Percentiles rank a stretch among this genome's conserved stretches.
phyloP scores from a whole-genome alignment of 1,139 yeast species.

The Pichia sp. region DNA sequence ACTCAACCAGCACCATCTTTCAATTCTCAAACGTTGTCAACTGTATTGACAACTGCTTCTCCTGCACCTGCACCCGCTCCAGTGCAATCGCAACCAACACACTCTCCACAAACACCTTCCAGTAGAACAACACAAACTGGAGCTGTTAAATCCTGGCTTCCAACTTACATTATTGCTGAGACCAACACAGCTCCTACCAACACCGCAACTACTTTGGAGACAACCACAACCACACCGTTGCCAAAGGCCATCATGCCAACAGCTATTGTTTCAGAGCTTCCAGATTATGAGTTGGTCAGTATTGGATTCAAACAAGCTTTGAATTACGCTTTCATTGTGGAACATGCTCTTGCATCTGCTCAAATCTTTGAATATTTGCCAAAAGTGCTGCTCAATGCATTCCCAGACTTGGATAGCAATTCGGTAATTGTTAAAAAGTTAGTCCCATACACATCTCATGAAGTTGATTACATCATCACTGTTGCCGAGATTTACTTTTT shows the following conservation, averaged over 20 bases:
- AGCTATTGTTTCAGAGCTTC: constrained; percentile 38
- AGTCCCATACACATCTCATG: constrained; percentile 52
- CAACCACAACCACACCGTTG: constrained; percentile 40
- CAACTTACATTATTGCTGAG: constrained; percentile 37
- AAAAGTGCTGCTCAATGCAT: constrained; percentile 45
- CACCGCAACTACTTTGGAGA: constrained; percentile 27
- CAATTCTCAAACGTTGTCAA: no score
- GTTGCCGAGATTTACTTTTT: constrained; percentile 77
- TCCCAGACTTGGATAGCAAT: constrained; percentile 30
- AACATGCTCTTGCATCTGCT: constrained; percentile 60
- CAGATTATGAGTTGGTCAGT: constrained; percentile 45
- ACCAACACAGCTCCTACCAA: constrained; percentile 24
- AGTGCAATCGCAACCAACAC: background rate
- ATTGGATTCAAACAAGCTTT: constrained; percentile 65
- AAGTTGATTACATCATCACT: constrained; percentile 51
- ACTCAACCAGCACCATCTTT: no score
- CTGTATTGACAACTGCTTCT: no score
- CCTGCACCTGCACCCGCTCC: constrained; percentile 1
- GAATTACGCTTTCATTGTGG: constrained; percentile 67
- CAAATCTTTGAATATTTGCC: constrained; percentile 73
- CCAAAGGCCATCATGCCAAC: constrained; percentile 65
- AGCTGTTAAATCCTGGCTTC: constrained; percentile 36
- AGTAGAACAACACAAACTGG: background rate
- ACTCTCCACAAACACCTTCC: constrained; percentile 1
- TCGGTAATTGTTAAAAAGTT: constrained; percentile 51